Evolutionary conservation across 2,329 filamentous ascomycete species (phyloP).

Genomic region (Paracamarosporium sp.): DNA sequence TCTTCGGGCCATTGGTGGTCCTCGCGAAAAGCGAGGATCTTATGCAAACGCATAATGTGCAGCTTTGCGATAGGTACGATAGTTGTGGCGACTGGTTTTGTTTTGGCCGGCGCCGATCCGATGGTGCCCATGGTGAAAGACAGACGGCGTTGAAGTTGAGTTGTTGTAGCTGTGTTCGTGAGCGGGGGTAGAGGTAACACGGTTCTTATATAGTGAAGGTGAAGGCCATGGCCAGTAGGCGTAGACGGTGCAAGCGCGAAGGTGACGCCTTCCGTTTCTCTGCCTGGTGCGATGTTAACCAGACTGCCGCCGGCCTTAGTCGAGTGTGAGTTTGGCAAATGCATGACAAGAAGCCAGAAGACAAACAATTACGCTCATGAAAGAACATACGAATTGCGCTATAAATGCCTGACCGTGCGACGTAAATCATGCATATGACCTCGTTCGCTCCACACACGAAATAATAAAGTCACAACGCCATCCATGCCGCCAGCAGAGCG

Average conservation of each 20-base stretch:
- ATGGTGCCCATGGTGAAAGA: not conserved
- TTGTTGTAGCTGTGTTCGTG: not conserved
- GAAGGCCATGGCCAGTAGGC: no score
- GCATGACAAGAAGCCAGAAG: no score
- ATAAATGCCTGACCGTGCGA: not conserved
- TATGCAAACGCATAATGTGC: not conserved
- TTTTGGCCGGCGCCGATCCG: not conserved
- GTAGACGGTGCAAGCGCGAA: not conserved
- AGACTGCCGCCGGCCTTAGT: not conserved
- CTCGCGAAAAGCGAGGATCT: not conserved
- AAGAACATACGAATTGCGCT: slow-evolving; percentile 1
- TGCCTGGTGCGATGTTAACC: no score
- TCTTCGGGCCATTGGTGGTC: not conserved
- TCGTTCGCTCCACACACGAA: not conserved
- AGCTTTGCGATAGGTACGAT: not conserved
- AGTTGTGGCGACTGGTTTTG: not conserved
- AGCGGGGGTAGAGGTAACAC: not conserved
- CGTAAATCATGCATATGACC: not conserved
- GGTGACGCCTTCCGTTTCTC: not conserved
- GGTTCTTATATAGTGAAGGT: not conserved
- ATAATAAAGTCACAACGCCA: not conserved
- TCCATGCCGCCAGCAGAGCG: not conserved
- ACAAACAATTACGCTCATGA: no score
- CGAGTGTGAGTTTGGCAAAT: no score
- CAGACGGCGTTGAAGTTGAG: not conserved